These are phyloP conservation scores for Austroboletus olivaceoglutinosus DNA, from an alignment of 1,284 basidiomycete species.

Conservation along the genomic window DNA sequence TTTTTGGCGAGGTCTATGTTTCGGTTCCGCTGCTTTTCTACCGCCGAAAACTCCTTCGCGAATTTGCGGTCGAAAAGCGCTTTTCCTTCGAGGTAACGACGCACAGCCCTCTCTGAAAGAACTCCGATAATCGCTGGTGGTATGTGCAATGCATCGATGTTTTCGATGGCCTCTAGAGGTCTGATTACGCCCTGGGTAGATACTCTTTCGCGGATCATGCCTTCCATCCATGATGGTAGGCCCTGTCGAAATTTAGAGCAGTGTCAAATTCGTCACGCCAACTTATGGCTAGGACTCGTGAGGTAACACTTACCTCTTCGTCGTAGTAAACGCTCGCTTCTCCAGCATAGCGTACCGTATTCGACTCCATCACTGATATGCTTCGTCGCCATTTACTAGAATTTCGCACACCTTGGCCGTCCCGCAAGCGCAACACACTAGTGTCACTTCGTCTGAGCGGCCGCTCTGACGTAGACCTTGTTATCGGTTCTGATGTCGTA, in stretches of 20 bases:
- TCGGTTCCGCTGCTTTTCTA: conserved; percentile 60
- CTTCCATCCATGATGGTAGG: conserved; percentile 38
- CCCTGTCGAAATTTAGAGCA: conserved; percentile 28
- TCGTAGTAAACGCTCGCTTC: conserved; percentile 42
- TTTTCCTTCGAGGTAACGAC: conserved; percentile 62
- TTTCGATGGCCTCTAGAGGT: conserved; percentile 69
- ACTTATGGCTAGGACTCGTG: neutral
- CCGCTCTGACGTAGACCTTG: conserved; percentile 19
- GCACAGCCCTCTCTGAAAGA: conserved; percentile 61
- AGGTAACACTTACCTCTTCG: conserved; percentile 19
- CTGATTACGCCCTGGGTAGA: conserved; percentile 75
- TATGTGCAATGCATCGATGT: conserved; percentile 66
- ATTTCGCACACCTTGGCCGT: conserved; percentile 46
- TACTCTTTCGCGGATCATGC: conserved; percentile 86
- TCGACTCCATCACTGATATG: conserved; percentile 19
- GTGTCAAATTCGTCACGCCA: conserved; percentile 3
- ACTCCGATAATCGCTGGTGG: conserved; percentile 65
- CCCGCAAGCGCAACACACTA: conserved; percentile 2
- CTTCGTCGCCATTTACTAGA: conserved; percentile 41
- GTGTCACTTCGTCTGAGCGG: conserved; percentile 5
- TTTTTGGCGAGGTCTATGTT: conserved; percentile 60
- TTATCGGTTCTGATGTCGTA: conserved; percentile 11
- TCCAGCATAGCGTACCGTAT: conserved; percentile 54
- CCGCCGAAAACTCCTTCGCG: conserved; percentile 46
- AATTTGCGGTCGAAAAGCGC: conserved; percentile 64